Evolutionary conservation across 495 filamentous ascomycete species (phyloP), one percentile per base, ranked within the genome.

Genomic region (Neurospora discreta): DNA sequence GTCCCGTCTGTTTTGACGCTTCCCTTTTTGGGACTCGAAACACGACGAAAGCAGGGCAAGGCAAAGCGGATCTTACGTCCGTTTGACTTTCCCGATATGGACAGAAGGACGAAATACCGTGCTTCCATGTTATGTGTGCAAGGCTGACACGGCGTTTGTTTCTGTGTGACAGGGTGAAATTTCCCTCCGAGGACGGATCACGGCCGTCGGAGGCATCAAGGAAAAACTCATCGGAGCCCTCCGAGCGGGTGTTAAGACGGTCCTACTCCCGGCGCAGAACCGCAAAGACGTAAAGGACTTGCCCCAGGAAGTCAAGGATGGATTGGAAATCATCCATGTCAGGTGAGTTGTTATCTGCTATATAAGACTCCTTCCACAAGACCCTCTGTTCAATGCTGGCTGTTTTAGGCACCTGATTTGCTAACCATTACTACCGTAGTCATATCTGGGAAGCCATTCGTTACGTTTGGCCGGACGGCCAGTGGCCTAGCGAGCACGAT

Each of bases 141-240:
- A 69, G 71, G 75, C 79, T 83, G 71, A 83, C 72, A 75, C 71
- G 43, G 20, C 69, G 68, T 73, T 65, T 65, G 52, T 65, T 65
- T 65, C 52, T 65, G 52, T 65, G 26, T 65, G 20, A 75, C 72
- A 84, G 85, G 96, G 95, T 30, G 95, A 99, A 80, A 89, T 98
- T 46, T 92, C 91, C 73, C 87, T 99, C 40, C 87, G 96, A 18
- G 95, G 95, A 15, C 88, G 93, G 73, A 90, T 99, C 69, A 87
- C 84, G 83, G 91, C 93, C 11, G 94, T 97, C 71, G 95, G 95
- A 26, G 95, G 96, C 30, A 98, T 98, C 82, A 97, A 98, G 85
- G 95, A 99, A 88, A 99, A 99, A 80, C 84, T 98, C 39, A 98
- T 99, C 78, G 95, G 95, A 15, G 96, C 95, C 38, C 82, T 94